Percentiles rank a stretch among this genome's conserved stretches.
Conservation (phyloP, 495 filamentous ascomycete species). For the Pyronema domesticum region DNA sequence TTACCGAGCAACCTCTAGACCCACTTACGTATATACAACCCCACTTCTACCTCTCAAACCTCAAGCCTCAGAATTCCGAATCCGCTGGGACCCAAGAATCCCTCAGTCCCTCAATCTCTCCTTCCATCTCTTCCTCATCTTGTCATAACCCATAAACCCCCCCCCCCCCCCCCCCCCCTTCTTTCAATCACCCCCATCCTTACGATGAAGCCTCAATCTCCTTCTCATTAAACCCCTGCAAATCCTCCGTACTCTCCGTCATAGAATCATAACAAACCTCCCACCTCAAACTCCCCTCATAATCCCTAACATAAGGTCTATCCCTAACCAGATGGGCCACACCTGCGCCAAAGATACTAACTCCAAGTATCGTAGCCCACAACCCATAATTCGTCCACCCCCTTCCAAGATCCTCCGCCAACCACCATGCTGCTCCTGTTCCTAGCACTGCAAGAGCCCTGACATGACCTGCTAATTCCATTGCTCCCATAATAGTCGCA, state of each 20-base stretch:
- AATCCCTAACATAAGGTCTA: conserved; percentile 28
- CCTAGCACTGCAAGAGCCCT: conserved; percentile 29
- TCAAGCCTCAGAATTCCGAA: too few species aligned
- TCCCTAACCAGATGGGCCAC: conserved; percentile 31
- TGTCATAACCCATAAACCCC: too few species aligned
- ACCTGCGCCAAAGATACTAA: conserved; percentile 27
- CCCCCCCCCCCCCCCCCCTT: too few species aligned
- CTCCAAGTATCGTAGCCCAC: conserved; percentile 26
- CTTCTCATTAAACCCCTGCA: too few species aligned
- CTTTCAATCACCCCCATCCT: too few species aligned
- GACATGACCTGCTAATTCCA: conserved; percentile 29
- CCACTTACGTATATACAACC: too few species aligned
- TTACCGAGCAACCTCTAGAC: too few species aligned
- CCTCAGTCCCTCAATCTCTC: too few species aligned
- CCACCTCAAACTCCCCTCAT: conserved; percentile 28
- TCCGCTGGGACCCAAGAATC: too few species aligned
- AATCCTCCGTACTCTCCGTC: conserved; percentile 7
- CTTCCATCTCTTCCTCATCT: too few species aligned
- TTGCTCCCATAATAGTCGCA: conserved; percentile 31
- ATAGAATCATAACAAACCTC: conserved; percentile 30
- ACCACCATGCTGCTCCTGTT: conserved; percentile 28
- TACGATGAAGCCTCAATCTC: neutral
- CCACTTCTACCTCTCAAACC: too few species aligned
- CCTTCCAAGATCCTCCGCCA: conserved; percentile 27
- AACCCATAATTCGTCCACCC: conserved; percentile 26